These are phyloP conservation scores for Filobasidium floriforme DNA, from an alignment of 768 basidiomycete species.

Conservation along the genomic window DNA sequence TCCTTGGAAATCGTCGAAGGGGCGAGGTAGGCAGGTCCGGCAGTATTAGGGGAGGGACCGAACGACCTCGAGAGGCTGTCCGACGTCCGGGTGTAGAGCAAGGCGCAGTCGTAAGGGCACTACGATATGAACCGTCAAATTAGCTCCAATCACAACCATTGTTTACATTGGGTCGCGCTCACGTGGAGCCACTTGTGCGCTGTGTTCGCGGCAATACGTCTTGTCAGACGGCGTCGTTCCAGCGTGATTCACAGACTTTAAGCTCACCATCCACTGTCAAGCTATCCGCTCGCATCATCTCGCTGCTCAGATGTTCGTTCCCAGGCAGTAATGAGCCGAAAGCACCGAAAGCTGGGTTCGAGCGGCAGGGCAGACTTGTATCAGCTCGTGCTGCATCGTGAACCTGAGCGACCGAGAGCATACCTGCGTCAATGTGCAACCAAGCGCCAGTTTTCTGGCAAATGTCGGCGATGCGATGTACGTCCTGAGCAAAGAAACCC, in stretches of 20 bases:
- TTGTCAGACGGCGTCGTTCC: too few species aligned
- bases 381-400: background rate
- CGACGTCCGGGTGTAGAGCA: slow-evolving; percentile 45
- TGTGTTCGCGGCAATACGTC: slow-evolving; percentile 11
- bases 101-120: slow-evolving; percentile 45
- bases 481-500: slow-evolving; percentile 44
- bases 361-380: background rate
- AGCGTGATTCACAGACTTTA: too few species aligned
- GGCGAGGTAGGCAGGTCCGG: slow-evolving; percentile 46
- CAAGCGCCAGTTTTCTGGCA: slow-evolving; percentile 46
- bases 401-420: slow-evolving; percentile 5
- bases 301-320: slow-evolving; percentile 33
- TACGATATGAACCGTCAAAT: too few species aligned
- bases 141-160: too few species aligned
- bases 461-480: slow-evolving; percentile 40
- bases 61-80: slow-evolving; percentile 39
- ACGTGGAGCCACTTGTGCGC: slow-evolving; percentile 49
- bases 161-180: slow-evolving; percentile 20
- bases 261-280: slow-evolving; percentile 47
- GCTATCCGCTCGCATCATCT: slow-evolving; percentile 47
- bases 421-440: slow-evolving; percentile 50
- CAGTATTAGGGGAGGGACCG: slow-evolving; percentile 40
- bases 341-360: slow-evolving; percentile 47
- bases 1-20: slow-evolving; percentile 18
- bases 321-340: slow-evolving; percentile 47